A percentile compares a stretch with the other conserved stretches of the same genome.
These are phyloP conservation scores for Infundibulicybe gibba DNA, from an alignment of 768 basidiomycete species.

Conservation along the genomic window DNA sequence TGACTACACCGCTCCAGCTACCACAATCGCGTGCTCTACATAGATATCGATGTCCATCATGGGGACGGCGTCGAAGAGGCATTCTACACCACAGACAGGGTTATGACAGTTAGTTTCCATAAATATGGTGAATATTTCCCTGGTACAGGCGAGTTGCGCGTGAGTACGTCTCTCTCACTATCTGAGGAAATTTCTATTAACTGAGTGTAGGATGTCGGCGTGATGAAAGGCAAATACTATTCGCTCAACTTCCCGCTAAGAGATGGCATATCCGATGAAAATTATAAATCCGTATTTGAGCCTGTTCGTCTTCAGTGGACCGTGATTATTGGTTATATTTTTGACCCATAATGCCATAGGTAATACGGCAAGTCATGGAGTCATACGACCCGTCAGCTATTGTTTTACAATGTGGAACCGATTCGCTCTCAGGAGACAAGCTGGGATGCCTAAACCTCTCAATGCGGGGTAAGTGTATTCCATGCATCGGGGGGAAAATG, in stretches of 20 bases:
- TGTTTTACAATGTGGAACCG: slow-evolving; percentile 96
- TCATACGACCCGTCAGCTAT: slow-evolving; percentile 93
- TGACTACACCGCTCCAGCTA: slow-evolving; percentile 49
- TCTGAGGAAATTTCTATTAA: slow-evolving; percentile 8
- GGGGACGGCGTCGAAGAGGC: slow-evolving; percentile 99
- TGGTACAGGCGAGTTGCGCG: slow-evolving; percentile 94
- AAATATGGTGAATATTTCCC: slow-evolving; percentile 99
- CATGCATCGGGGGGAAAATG: slow-evolving; percentile 1
- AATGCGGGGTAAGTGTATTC: slow-evolving; percentile 65
- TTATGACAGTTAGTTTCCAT: slow-evolving; percentile 98
- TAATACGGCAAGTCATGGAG: slow-evolving; percentile 92
- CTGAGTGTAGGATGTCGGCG: slow-evolving; percentile 72
- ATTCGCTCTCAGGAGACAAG: slow-evolving; percentile 95
- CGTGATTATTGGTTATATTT: background rate
- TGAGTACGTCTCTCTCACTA: slow-evolving; percentile 27
- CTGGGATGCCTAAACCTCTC: slow-evolving; percentile 94
- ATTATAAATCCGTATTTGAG: slow-evolving; percentile 93
- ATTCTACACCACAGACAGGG: slow-evolving; percentile 97
- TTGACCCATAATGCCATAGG: slow-evolving; percentile 38
- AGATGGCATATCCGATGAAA: slow-evolving; percentile 94
- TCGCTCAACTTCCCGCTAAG: slow-evolving; percentile 92
- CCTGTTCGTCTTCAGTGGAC: slow-evolving; percentile 55
- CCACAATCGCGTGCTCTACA: slow-evolving; percentile 92
- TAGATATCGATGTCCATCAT: slow-evolving; percentile 98
- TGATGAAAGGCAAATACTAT: slow-evolving; percentile 92